Conservation (phyloP, 306 rosid species). For the Oemleria cerasiformis region DNA sequence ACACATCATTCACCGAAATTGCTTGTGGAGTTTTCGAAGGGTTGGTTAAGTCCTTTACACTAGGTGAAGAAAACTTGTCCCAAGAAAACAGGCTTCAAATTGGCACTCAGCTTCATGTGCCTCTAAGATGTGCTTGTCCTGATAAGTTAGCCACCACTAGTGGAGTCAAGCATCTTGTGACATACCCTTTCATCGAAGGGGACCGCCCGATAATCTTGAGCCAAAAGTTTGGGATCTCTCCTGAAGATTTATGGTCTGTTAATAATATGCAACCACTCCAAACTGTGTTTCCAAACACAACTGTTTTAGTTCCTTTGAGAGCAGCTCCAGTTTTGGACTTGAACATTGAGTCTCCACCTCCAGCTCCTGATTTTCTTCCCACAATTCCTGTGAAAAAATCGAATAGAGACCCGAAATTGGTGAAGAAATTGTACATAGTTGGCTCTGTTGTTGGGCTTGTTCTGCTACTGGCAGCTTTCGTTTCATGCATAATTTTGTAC, state of each 20-base stretch:
- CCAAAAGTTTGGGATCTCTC: constrained; percentile 39
- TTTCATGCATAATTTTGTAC: constrained; percentile 39
- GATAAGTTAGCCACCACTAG: constrained; percentile 21
- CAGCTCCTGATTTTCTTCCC: constrained; percentile 46
- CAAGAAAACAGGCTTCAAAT: constrained; percentile 17
- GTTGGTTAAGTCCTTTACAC: constrained; percentile 39
- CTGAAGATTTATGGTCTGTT: constrained; percentile 32
- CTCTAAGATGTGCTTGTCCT: constrained; percentile 59
- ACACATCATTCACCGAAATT: constrained; percentile 31
- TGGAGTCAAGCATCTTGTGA: constrained; percentile 47
- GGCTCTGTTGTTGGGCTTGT: constrained; percentile 42
- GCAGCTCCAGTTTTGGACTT: constrained; percentile 20
- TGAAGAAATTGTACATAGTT: constrained; percentile 33
- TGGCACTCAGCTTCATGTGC: constrained; percentile 43
- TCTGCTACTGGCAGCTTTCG: constrained; percentile 34
- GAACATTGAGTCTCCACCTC: constrained; percentile 50
- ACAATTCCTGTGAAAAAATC: constrained; percentile 29
- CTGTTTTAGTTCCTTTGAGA: constrained; percentile 48
- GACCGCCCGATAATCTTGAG: constrained; percentile 23
- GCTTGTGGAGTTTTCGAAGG: constrained; percentile 64
- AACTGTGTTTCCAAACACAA: constrained; percentile 38
- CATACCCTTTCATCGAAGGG: constrained; percentile 50
- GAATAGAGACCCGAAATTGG: constrained; percentile 13
- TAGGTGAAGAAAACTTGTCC: constrained; percentile 30
- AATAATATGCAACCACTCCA: constrained; percentile 26